phyloP scores from a whole-genome alignment of 805 yeast genomes.

The Helenozyma rhizophorensis region DNA sequence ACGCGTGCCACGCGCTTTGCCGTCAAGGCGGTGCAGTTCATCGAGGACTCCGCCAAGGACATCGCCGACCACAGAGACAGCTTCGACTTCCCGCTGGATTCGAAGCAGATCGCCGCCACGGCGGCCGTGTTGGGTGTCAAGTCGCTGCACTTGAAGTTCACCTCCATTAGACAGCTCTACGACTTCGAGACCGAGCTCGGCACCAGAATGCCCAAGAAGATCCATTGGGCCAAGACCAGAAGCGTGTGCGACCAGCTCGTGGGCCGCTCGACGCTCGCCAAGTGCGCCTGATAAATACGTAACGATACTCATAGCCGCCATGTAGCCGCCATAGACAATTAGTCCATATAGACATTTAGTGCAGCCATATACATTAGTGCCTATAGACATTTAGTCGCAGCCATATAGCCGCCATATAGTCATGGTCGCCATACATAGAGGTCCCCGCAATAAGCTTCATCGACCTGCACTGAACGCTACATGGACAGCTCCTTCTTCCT shows the following conservation, averaged over 20 bases:
- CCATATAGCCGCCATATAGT: too few relatives aligned
- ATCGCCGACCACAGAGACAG: conserved; percentile 21
- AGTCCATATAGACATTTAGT: too few relatives aligned
- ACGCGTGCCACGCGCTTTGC: conserved; percentile 71
- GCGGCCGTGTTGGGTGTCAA: conserved; percentile 83
- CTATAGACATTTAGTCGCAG: too few relatives aligned
- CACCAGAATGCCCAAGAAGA: conserved; percentile 81
- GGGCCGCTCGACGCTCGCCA: conserved; percentile 45
- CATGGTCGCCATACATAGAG: too few relatives aligned
- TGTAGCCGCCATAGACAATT: too few relatives aligned
- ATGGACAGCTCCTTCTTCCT: too few relatives aligned
- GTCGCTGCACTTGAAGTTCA: conserved; percentile 70
- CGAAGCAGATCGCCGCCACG: conserved; percentile 40
- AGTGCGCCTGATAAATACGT: too few relatives aligned
- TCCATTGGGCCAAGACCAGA: conserved; percentile 77
- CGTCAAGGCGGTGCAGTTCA: conserved; percentile 62
- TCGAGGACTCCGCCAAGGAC: conserved; percentile 41
- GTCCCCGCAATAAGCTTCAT: too few relatives aligned
- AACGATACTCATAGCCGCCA: too few relatives aligned
- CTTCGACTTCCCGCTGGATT: conserved; percentile 30
- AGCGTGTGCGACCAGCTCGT: conserved; percentile 81
- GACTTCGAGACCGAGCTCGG: conserved; percentile 81
- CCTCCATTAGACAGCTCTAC: conserved; percentile 70
- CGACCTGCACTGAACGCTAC: too few relatives aligned
- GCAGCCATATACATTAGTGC: too few relatives aligned